A percentile compares a stretch with the other conserved stretches of the same genome.
Conservation (phyloP, 768 basidiomycete species). For the Suillus luteus region DNA sequence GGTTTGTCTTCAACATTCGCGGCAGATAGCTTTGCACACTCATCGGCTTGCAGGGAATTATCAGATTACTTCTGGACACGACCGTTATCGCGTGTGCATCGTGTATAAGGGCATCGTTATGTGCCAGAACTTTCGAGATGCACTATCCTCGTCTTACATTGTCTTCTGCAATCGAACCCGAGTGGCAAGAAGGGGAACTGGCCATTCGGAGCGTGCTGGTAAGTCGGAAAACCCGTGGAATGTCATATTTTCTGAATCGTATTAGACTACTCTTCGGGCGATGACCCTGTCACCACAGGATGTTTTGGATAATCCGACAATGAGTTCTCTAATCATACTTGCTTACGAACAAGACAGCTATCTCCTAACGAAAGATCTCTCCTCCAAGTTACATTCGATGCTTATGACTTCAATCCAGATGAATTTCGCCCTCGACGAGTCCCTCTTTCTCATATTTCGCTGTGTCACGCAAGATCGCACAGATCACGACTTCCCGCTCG, state of each 20-base stretch:
- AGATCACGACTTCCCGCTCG: slow-evolving; percentile 32
- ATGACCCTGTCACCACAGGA: slow-evolving; percentile 29
- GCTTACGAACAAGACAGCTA: slow-evolving; percentile 22
- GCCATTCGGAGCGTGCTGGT: slow-evolving; percentile 43
- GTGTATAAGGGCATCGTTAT: slow-evolving; percentile 45
- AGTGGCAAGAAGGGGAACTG: slow-evolving; percentile 44
- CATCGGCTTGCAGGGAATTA: slow-evolving; percentile 25
- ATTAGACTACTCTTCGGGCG: slow-evolving; percentile 34
- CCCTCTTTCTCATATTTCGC: slow-evolving; percentile 55
- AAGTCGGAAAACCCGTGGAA: slow-evolving; percentile 20
- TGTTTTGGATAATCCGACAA: slow-evolving; percentile 27
- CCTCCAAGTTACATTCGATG: slow-evolving; percentile 39
- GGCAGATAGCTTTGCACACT: not conserved
- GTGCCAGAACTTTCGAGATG: slow-evolving; percentile 47
- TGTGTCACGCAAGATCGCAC: slow-evolving; percentile 14
- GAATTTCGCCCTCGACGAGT: slow-evolving; percentile 57
- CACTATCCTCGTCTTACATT: slow-evolving; percentile 48
- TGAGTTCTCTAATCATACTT: slow-evolving; percentile 28
- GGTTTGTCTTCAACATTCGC: slow-evolving; percentile 14
- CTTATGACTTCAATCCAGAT: slow-evolving; percentile 54
- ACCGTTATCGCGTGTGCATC: slow-evolving; percentile 37
- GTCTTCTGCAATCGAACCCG: slow-evolving; percentile 31
- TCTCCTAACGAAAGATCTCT: slow-evolving; percentile 9
- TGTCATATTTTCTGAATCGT: slow-evolving; percentile 1
- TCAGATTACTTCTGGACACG: slow-evolving; percentile 37